phyloP scores from a whole-genome alignment of 1,139 yeast species.

The Taphrina wiesneri region DNA sequence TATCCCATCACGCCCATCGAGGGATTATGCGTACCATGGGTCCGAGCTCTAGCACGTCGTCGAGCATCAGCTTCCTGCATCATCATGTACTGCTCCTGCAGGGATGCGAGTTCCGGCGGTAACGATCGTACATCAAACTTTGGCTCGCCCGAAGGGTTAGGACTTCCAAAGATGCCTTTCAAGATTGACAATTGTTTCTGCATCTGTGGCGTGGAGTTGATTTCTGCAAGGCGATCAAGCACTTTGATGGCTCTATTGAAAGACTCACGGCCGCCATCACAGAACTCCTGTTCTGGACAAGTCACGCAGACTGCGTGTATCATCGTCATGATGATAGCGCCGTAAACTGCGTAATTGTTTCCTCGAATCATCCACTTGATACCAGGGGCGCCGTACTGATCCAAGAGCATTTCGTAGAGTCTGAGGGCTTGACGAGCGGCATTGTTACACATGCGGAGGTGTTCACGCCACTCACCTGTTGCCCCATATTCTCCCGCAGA shows the following conservation, averaged over 20 bases:
- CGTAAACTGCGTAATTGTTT: constrained; percentile 21
- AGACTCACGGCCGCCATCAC: constrained; percentile 12
- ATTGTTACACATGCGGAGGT: constrained; percentile 20
- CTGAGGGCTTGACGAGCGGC: constrained; percentile 12
- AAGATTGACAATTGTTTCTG: constrained; percentile 12
- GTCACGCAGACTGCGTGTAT: constrained; percentile 30
- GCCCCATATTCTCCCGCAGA: constrained; percentile 24
- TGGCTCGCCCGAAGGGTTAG: not conserved
- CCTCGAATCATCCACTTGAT: constrained; percentile 28
- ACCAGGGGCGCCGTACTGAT: constrained; percentile 28
- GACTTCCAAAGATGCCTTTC: constrained; percentile 12
- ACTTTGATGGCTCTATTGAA: constrained; percentile 13
- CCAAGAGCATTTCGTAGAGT: constrained; percentile 7
- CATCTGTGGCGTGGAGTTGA: constrained; percentile 16
- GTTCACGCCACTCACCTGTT: constrained; percentile 28
- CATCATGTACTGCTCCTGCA: constrained; percentile 24
- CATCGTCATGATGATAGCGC: constrained; percentile 24
- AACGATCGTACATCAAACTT: constrained; percentile 6
- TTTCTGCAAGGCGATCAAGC: constrained; percentile 23
- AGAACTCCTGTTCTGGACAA: constrained; percentile 28
- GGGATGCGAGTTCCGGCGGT: constrained; percentile 20
- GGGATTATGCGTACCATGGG: not conserved
- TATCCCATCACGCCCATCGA: not conserved
- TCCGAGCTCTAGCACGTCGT: not conserved
- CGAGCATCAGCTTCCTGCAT: constrained; percentile 14